A percentile compares a stretch with the other conserved stretches of the same genome.
phyloP scores from a whole-genome alignment of 345 rosid genomes.

The Rubroshorea leprosula region DNA sequence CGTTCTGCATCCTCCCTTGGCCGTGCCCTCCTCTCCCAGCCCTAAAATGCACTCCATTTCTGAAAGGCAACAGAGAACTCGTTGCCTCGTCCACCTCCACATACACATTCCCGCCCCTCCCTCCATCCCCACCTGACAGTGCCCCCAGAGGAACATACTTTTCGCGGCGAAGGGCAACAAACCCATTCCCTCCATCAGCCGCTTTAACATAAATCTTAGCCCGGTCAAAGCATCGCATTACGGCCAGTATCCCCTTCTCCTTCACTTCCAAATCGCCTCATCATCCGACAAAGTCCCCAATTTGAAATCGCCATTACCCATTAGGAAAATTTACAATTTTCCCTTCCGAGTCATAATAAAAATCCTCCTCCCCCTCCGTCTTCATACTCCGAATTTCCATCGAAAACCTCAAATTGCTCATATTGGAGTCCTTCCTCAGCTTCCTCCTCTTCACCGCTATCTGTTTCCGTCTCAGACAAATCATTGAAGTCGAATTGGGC shows the following conservation, averaged over 20 bases:
- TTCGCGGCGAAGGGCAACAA: conserved; percentile 81
- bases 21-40: conserved; percentile 81
- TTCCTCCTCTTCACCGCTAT: conserved; percentile 23
- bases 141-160: conserved; percentile 86
- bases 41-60: conserved; percentile 78
- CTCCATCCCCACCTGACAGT: conserved; percentile 95
- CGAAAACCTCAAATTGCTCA: conserved; percentile 38
- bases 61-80: conserved; percentile 79
- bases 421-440: conserved; percentile 30
- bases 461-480: conserved; percentile 24
- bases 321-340: conserved; percentile 23
- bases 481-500: conserved; percentile 26
- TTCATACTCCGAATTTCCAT: conserved; percentile 31
- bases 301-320: conserved; percentile 24
- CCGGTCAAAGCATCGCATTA: conserved; percentile 88
- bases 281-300: conserved; percentile 25
- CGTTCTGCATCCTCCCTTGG: conserved; percentile 62
- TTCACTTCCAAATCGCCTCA: conserved; percentile 42
- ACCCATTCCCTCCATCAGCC: conserved; percentile 89
- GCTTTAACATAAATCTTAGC: conserved; percentile 79
- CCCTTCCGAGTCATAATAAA: conserved; percentile 32
- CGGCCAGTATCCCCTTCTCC: conserved; percentile 90
- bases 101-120: conserved; percentile 85
- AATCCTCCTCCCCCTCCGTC: conserved; percentile 30
- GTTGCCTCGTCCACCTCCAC: conserved; percentile 72